Evolutionary conservation across 345 rosid genomes (phyloP).

Genomic region (Orychophragmus violaceus): DNA sequence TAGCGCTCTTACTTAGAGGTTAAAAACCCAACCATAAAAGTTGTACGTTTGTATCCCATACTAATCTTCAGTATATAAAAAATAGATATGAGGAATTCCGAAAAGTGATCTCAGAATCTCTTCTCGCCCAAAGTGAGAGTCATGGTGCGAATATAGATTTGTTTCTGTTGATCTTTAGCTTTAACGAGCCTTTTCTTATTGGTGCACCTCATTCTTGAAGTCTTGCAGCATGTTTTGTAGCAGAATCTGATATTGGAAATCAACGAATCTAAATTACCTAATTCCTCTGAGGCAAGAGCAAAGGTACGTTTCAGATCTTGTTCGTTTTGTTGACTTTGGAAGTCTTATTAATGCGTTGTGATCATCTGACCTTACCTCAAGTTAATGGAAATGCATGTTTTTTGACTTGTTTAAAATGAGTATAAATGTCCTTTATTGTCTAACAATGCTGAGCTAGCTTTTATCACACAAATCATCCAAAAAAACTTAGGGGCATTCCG

Average conservation of each 20-base stretch:
- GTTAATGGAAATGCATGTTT: background rate
- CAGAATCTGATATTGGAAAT: background rate
- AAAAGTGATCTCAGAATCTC: no score
- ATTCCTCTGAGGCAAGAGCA: background rate
- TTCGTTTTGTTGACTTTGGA: background rate
- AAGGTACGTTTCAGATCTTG: conserved; percentile 18
- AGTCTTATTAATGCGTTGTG: conserved; percentile 6
- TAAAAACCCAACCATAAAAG: background rate
- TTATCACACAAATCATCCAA: background rate
- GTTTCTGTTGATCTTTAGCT: background rate
- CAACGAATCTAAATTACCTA: background rate
- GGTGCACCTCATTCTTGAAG: conserved; percentile 5
- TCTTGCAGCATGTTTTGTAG: background rate
- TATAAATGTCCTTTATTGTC: background rate
- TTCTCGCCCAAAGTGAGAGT: no score
- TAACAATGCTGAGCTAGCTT: conserved; percentile 27
- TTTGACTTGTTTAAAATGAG: background rate
- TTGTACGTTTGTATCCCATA: background rate
- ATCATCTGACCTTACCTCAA: background rate
- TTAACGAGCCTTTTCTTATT: background rate
- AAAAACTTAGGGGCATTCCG: no score
- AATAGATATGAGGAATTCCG: background rate
- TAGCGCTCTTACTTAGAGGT: background rate
- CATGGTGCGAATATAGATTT: no score
- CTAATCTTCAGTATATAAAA: no score